Conservation (phyloP, 139 green algal genomes). For the Chlamydomonas sp. region DNA sequence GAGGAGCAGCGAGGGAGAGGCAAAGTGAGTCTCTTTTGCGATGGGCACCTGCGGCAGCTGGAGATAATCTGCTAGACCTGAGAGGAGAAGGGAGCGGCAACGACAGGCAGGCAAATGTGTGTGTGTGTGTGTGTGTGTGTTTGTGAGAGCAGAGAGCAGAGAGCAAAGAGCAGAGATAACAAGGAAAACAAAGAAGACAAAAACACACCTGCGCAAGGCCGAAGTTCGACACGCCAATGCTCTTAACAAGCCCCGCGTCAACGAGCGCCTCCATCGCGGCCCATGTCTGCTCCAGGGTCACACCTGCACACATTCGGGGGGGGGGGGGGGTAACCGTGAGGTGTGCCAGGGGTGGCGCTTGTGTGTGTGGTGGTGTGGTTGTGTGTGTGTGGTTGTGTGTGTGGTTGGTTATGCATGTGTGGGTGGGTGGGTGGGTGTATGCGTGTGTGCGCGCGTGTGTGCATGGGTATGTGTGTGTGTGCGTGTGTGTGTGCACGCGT, state of each 20-base stretch:
- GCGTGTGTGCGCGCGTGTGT: too few species aligned
- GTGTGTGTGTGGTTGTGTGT: too few species aligned
- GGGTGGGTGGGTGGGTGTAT: too few species aligned
- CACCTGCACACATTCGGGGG: too few species aligned
- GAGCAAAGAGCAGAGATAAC: too few species aligned
- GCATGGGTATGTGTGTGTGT: too few species aligned
- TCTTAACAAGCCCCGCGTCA: constrained; percentile 55
- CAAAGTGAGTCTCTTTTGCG: constrained; percentile 66
- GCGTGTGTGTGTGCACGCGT: too few species aligned
- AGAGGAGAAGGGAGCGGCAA: background rate
- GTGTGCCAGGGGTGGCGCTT: too few species aligned
- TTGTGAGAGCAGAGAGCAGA: background rate
- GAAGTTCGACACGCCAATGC: constrained; percentile 83
- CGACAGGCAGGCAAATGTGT: background rate
- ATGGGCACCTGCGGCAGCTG: constrained; percentile 45
- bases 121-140: background rate
- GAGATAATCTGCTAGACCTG: constrained; percentile 51
- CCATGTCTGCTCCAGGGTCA: constrained; percentile 56
- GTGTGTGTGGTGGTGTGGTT: too few species aligned
- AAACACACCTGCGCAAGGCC: constrained; percentile 60
- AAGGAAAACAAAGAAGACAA: too few species aligned
- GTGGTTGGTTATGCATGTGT: too few species aligned
- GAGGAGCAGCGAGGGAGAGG: constrained; percentile 55
- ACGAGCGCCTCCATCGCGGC: constrained; percentile 63
- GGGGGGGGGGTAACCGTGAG: too few species aligned